phyloP scores from a whole-genome alignment of 1,139 yeast species.

The Candida pseudoviswanathii region DNA sequence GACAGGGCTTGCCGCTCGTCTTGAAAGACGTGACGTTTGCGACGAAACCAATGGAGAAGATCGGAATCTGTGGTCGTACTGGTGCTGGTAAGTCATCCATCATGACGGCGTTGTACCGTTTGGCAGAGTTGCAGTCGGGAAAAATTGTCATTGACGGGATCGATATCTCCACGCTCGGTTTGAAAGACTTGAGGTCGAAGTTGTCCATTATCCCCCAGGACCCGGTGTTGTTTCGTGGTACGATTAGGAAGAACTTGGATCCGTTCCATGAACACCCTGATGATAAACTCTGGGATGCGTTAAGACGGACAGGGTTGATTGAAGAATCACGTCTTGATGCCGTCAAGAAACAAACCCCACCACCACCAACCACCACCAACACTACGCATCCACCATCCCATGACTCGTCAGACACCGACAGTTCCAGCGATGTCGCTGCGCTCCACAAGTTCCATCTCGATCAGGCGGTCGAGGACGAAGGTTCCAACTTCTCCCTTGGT shows the following conservation, averaged over 20 bases:
- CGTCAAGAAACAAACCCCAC: slow-evolving; percentile 19
- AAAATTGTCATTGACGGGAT: slow-evolving; percentile 57
- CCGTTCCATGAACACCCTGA: slow-evolving; percentile 48
- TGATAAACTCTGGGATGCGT: slow-evolving; percentile 35
- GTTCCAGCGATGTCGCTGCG: slow-evolving; percentile 9
- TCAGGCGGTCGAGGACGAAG: slow-evolving; percentile 42
- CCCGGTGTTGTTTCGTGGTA: slow-evolving; percentile 85
- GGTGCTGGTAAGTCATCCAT: slow-evolving; percentile 81
- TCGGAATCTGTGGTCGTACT: slow-evolving; percentile 80
- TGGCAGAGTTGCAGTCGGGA: slow-evolving; percentile 58
- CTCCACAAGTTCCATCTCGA: slow-evolving; percentile 44
- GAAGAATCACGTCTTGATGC: slow-evolving; percentile 24
- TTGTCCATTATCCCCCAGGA: slow-evolving; percentile 92
- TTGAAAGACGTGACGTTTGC: slow-evolving; percentile 54
- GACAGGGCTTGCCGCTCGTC: slow-evolving; percentile 76
- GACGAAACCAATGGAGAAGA: slow-evolving; percentile 58
- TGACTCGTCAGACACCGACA: slow-evolving; percentile 8
- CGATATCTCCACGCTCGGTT: slow-evolving; percentile 67
- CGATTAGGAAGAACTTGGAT: slow-evolving; percentile 78
- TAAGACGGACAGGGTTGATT: slow-evolving; percentile 36
- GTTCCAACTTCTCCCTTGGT: slow-evolving; percentile 42
- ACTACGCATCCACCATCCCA: neutral
- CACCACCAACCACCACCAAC: slow-evolving; percentile 8
- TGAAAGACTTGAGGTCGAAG: slow-evolving; percentile 72
- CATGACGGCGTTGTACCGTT: slow-evolving; percentile 64